Percentiles rank a stretch among this genome's conserved stretches.
Conservation (phyloP, 352 stramenopile genomes). For the Saprolegnia parasitica region DNA sequence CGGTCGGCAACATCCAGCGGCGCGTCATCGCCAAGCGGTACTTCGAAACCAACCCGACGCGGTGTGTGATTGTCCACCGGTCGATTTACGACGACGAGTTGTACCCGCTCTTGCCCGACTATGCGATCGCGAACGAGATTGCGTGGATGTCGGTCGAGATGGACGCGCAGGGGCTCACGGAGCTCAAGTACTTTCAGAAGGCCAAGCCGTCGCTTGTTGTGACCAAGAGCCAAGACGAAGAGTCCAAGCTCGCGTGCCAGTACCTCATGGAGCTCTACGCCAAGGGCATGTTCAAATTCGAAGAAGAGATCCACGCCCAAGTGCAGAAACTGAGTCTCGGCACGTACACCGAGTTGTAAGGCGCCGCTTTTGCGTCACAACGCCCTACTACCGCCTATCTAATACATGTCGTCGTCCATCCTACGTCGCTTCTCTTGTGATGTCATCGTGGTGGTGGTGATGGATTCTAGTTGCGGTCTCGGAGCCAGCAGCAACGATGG, state of each 20-base stretch:
- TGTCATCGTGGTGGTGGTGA: too few relatives aligned
- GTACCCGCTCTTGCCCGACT: slow-evolving; percentile 4
- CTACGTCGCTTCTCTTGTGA: too few relatives aligned
- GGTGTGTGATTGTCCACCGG: neutral
- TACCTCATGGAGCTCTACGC: slow-evolving; percentile 14
- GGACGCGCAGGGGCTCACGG: neutral
- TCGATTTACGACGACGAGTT: slow-evolving; percentile 14
- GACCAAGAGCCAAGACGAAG: neutral
- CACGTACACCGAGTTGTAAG: slow-evolving; percentile 7
- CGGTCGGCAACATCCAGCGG: slow-evolving; percentile 4
- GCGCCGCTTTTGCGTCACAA: too few relatives aligned
- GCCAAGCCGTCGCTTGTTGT: slow-evolving; percentile 6
- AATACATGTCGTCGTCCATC: too few relatives aligned
- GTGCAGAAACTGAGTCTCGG: neutral
- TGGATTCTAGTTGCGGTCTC: too few relatives aligned
- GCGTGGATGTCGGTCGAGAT: slow-evolving; percentile 8
- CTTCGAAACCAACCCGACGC: neutral
- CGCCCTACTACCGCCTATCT: too few relatives aligned
- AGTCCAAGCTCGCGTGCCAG: neutral
- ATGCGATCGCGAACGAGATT: slow-evolving; percentile 7
- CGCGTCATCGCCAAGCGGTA: slow-evolving; percentile 7
- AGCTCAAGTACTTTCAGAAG: slow-evolving; percentile 12
- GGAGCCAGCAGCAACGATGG: too few relatives aligned
- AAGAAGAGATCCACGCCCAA: neutral
- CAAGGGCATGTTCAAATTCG: neutral